Evolutionary conservation across 1,284 basidiomycete genomes (phyloP).

Genomic region (Veloporphyrellus conicus): DNA sequence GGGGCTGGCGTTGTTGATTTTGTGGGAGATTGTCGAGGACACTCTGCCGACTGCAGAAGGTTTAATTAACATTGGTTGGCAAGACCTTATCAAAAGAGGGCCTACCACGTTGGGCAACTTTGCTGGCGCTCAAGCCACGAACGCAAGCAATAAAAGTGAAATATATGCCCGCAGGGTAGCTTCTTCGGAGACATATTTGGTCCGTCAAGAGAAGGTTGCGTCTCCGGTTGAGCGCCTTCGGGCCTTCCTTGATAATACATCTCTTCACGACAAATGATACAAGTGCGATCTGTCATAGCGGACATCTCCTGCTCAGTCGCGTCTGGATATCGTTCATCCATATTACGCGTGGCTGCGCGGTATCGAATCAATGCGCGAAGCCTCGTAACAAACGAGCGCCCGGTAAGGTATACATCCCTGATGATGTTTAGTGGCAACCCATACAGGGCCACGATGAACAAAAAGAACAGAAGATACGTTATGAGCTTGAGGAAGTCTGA

Average conservation of each 20-base stretch:
- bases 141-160: slow-evolving; percentile 95
- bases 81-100: slow-evolving; percentile 6
- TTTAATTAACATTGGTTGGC: slow-evolving; percentile 9
- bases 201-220: slow-evolving; percentile 49
- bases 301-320: slow-evolving; percentile 85
- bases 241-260: slow-evolving; percentile 58
- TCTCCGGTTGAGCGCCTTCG: slow-evolving; percentile 30
- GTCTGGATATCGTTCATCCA: slow-evolving; percentile 94
- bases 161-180: slow-evolving; percentile 93
- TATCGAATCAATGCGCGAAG: slow-evolving; percentile 88
- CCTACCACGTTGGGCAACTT: slow-evolving; percentile 93
- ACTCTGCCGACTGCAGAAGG: slow-evolving; percentile 66
- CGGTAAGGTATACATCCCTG: slow-evolving; percentile 94
- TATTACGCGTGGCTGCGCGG: slow-evolving; percentile 90
- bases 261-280: slow-evolving; percentile 99
- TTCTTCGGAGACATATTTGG: slow-evolving; percentile 96
- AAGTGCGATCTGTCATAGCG: slow-evolving; percentile 82
- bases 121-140: slow-evolving; percentile 98
- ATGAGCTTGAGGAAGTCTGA: slow-evolving; percentile 89
- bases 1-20: slow-evolving; percentile 33
- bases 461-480: slow-evolving; percentile 91
- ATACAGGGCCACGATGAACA: slow-evolving; percentile 87
- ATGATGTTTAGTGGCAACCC: slow-evolving; percentile 97
- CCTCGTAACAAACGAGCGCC: slow-evolving; percentile 84
- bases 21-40: slow-evolving; percentile 61